Base-by-base conservation (phyloP, 2,329 filamentous ascomycete genomes). In the Rhinocladiella similis region DNA sequence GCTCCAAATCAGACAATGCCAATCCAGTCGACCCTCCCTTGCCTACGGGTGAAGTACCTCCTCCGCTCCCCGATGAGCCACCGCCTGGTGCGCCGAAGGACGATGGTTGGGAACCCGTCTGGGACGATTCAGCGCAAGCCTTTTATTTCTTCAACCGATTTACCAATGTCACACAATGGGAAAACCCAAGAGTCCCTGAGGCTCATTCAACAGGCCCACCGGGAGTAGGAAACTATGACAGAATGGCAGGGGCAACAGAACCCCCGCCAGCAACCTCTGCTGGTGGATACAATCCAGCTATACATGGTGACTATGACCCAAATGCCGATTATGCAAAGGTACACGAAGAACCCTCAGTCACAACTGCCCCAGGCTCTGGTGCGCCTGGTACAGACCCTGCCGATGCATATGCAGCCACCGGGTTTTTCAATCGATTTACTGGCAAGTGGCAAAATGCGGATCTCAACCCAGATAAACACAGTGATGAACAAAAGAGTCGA, bases 291-390 rank as follows among this genome's bases (percentile, higher is more conserved):
- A 96, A 97, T 70, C 94, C 94, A 1, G 89, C 91, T 20, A 93
- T 99, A 45, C 94, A 99, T 71, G 94, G 94, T 65, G 89, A 92
- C 75, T 99, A 97, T 77, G 94, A 99, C 68, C 91, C 92, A 3
- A 94, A 87, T 58, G 93, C 94, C n/a, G 89, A 91, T 77, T 99
- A 99, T 71, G 93, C 94, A 10, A 82, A 89, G 69, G 76, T 79
- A 45, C 70, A 80, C 43, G 72, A 76, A 59, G 67, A 73, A 46
- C 22, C 29, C 19, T 18, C 33, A 1, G 72, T 72, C 5, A 64
- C 67, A 47, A 70, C 71, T 10, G 66, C 70, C 9, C 66, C 69
- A 10, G 68, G 29, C 10, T 33, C 67, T 12, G 65, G 70, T n/a
- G 55, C 70, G 0, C 63, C 72, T 5, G 66, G 70, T 1, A 61